A percentile compares a stretch with the other conserved stretches of the same genome.
phyloP scores from a whole-genome alignment of 495 filamentous ascomycete species.

The Tuber microsphaerosporum region DNA sequence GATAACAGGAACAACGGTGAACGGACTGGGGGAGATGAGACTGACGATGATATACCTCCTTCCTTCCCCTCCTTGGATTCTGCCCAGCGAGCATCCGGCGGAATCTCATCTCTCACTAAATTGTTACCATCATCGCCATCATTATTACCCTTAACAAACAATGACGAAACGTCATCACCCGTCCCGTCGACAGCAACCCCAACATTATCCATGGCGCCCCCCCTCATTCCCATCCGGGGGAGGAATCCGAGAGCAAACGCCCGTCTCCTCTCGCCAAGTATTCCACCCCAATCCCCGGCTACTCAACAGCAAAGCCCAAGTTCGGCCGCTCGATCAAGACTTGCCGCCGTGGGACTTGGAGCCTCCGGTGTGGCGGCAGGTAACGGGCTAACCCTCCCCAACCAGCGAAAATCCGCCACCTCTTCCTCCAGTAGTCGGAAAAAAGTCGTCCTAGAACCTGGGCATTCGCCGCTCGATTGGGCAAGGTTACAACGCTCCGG shows the following conservation, averaged over 20 bases:
- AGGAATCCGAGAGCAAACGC: slow-evolving; percentile 33
- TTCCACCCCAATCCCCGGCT: slow-evolving; percentile 18
- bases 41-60: slow-evolving; percentile 34
- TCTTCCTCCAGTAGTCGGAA: slow-evolving; percentile 26
- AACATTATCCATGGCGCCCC: slow-evolving; percentile 30
- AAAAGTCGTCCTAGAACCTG: slow-evolving; percentile 71
- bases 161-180: background rate
- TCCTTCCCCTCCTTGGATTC: slow-evolving; percentile 46
- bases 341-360: slow-evolving; percentile 28
- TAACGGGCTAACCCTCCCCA: slow-evolving; percentile 31
- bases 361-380: slow-evolving; percentile 39
- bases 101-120: slow-evolving; percentile 23
- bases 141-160: background rate
- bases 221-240: slow-evolving; percentile 36
- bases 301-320: slow-evolving; percentile 27
- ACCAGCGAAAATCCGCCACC: slow-evolving; percentile 10
- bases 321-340: slow-evolving; percentile 21
- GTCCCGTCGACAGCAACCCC: background rate
- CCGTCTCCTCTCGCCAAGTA: slow-evolving; percentile 16
- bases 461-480: slow-evolving; percentile 94
- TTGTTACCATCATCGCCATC: background rate
- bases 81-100: slow-evolving; percentile 42
- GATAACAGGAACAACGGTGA: background rate
- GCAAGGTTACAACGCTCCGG: slow-evolving; percentile 48
- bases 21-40: background rate